Conservation (phyloP, 2,329 filamentous ascomycete genomes). For the Thelonectria blattea region DNA sequence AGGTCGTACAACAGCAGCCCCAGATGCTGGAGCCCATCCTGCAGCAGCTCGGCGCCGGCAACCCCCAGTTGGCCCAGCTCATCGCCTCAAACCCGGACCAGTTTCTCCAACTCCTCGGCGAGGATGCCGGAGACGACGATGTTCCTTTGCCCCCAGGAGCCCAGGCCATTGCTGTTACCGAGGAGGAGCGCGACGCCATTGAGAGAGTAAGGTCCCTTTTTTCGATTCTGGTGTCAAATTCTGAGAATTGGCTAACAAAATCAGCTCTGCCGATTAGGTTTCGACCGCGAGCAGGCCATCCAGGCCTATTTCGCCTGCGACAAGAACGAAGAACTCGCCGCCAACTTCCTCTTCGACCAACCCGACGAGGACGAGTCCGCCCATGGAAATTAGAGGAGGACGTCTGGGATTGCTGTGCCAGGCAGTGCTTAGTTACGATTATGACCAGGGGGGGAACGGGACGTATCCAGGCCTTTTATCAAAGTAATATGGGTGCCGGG, state of each 20-base stretch:
- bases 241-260: constrained; percentile 12
- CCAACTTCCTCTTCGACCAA: constrained; percentile 98
- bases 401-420: constrained; percentile 31
- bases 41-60: constrained; percentile 92
- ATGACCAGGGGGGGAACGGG: constrained; percentile 32
- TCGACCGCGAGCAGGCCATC: constrained; percentile 90
- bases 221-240: not conserved
- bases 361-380: constrained; percentile 78
- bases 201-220: constrained; percentile 74
- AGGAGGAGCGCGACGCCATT: constrained; percentile 96
- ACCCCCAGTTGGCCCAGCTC: constrained; percentile 90
- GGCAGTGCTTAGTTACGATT: constrained; percentile 34
- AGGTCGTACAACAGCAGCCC: constrained; percentile 96
- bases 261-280: constrained; percentile 89
- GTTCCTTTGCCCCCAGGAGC: constrained; percentile 85
- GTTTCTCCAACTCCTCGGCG: constrained; percentile 87
- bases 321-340: constrained; percentile 98
- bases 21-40: constrained; percentile 98
- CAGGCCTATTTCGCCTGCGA: constrained; percentile 99
- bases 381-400: constrained; percentile 46
- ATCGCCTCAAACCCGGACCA: constrained; percentile 93
- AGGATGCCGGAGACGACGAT: constrained; percentile 80
- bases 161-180: constrained; percentile 88
- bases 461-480: constrained; percentile 31
- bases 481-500: constrained; percentile 34